phyloP scores from a whole-genome alignment of 2,329 filamentous ascomycete species.

The Aspergillus vadensis region DNA sequence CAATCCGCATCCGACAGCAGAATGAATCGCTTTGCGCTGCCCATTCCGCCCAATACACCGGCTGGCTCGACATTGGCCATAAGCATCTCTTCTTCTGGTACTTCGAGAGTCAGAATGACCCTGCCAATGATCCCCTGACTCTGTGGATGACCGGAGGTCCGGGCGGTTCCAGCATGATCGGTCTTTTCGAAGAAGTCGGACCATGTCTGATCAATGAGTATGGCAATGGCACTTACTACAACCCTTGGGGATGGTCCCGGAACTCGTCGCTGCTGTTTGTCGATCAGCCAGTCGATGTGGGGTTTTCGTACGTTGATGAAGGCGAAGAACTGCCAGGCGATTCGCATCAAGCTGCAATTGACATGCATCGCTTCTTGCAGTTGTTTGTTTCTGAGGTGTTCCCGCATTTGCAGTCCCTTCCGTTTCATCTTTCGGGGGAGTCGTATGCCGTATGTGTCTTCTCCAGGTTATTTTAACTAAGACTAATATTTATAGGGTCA shows the following conservation, averaged over 20 bases:
- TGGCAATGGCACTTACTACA: conserved; percentile 26
- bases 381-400: conserved; percentile 52
- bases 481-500: conserved; percentile 40
- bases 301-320: conserved; percentile 30
- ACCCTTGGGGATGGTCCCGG: conserved; percentile 25
- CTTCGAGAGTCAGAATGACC: conserved; percentile 28
- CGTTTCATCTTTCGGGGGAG: conserved; percentile 52
- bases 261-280: conserved; percentile 31
- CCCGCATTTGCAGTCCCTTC: conserved; percentile 42
- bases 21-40: conserved; percentile 29
- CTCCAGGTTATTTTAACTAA: neutral
- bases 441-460: conserved; percentile 45
- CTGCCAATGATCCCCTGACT: conserved; percentile 23
- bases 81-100: conserved; percentile 27
- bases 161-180: conserved; percentile 25
- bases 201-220: conserved; percentile 22
- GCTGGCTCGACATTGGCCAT: conserved; percentile 28
- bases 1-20: conserved; percentile 29
- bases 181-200: conserved; percentile 19
- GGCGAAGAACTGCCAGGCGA: conserved; percentile 13
- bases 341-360: conserved; percentile 49
- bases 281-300: conserved; percentile 30
- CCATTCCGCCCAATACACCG: conserved; percentile 31
- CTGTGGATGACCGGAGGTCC: conserved; percentile 29
- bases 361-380: conserved; percentile 55